Evolutionary conservation across 352 stramenopile species (phyloP).

Genomic region (Albugo candida): DNA sequence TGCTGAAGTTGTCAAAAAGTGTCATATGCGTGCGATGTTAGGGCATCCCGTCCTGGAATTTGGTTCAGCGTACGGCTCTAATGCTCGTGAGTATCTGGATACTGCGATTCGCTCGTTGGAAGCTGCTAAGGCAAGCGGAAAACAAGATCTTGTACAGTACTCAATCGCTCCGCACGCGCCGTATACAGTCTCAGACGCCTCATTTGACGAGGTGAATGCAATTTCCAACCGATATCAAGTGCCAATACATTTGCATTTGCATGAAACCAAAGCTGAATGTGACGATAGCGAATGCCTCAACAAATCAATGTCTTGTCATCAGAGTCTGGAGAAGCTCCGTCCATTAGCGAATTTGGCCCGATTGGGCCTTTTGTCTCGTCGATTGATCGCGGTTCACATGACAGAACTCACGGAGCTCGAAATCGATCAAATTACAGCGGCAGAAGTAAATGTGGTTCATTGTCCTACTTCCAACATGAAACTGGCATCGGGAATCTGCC

Average conservation of each 20-base stretch:
- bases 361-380: conserved; percentile 46
- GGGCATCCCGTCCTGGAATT: conserved; percentile 63
- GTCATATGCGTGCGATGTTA: conserved; percentile 50
- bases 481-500: conserved; percentile 68
- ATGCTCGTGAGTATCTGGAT: conserved; percentile 47
- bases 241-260: conserved; percentile 69
- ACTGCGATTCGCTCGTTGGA: conserved; percentile 43
- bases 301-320: conserved; percentile 65
- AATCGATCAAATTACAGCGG: conserved; percentile 36
- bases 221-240: conserved; percentile 31
- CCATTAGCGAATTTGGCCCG: conserved; percentile 67
- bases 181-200: conserved; percentile 66
- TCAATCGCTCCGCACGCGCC: conserved; percentile 67
- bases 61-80: conserved; percentile 31
- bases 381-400: conserved; percentile 66
- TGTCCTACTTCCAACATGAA: conserved; percentile 83
- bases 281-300: conserved; percentile 46
- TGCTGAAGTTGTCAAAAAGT: conserved; percentile 27
- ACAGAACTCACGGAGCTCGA: conserved; percentile 70
- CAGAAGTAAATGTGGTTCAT: conserved; percentile 56
- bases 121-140: conserved; percentile 19
- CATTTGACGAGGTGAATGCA: conserved; percentile 18
- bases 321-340: conserved; percentile 47
- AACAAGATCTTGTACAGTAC: conserved; percentile 36
- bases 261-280: conserved; percentile 71